Evolutionary conservation across 495 filamentous ascomycete species (phyloP).

Genomic region (Hypoxylon crocopeplum): DNA sequence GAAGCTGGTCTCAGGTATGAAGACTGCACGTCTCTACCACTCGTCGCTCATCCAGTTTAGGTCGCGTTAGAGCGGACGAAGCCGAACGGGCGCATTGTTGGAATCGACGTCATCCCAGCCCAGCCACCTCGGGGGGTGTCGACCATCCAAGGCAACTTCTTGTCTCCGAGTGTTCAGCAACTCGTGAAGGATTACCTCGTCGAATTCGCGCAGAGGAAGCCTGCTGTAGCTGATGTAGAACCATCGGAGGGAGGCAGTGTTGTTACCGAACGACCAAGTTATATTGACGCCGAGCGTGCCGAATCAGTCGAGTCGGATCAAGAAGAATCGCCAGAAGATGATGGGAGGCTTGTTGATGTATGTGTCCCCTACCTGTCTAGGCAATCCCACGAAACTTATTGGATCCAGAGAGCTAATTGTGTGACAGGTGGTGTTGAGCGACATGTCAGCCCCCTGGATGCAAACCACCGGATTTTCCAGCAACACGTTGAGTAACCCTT

Average conservation of each 20-base stretch:
- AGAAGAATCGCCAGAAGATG: conserved; percentile 37
- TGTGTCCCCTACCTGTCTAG: conserved; percentile 9
- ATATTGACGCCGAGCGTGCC: conserved; percentile 60
- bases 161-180: conserved; percentile 70
- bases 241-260: conserved; percentile 16
- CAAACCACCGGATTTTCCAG: conserved; percentile 78
- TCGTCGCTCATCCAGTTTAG: conserved; percentile 46
- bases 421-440: conserved; percentile 78
- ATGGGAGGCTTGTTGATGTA: conserved; percentile 74
- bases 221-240: conserved; percentile 24
- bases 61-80: conserved; percentile 81
- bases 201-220: conserved; percentile 56
- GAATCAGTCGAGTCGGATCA: conserved; percentile 42
- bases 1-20: conserved; percentile 87
- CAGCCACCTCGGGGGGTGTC: conserved; percentile 88
- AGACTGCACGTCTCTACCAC: not conserved
- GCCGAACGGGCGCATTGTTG: conserved; percentile 80
- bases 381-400: not conserved
- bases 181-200: conserved; percentile 77
- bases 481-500: conserved; percentile 89
- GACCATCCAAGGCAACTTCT: conserved; percentile 92
- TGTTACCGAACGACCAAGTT: conserved; percentile 52
- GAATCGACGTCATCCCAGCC: conserved; percentile 92
- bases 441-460: conserved; percentile 98
- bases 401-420: conserved; percentile 15